These are phyloP conservation scores for Hypoxylon sp. DNA, from an alignment of 2,329 filamentous ascomycete species.

Conservation along the genomic window DNA sequence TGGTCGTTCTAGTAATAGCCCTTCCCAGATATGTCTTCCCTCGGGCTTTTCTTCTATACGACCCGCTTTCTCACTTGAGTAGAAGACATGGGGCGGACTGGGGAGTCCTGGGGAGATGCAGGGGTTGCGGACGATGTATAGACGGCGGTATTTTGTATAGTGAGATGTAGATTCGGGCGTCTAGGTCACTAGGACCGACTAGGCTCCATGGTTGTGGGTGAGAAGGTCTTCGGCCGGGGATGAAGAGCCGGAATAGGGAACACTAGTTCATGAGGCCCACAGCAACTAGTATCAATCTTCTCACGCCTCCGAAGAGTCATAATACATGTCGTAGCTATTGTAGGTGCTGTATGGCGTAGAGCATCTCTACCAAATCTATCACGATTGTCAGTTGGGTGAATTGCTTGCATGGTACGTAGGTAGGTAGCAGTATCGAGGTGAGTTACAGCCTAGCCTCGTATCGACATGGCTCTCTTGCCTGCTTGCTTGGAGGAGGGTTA, in stretches of 20 bases:
- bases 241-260: constrained; percentile 25
- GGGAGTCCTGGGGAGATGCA: constrained; percentile 34
- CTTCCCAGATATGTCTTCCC: constrained; percentile 35
- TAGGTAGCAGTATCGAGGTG: constrained; percentile 16
- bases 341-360: no score
- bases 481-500: constrained; percentile 13
- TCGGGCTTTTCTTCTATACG: constrained; percentile 43
- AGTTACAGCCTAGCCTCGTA: constrained; percentile 25
- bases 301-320: constrained; percentile 5
- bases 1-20: constrained; percentile 38
- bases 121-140: constrained; percentile 37
- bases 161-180: constrained; percentile 30
- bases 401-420: no score
- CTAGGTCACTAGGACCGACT: constrained; percentile 40
- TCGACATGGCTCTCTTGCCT: constrained; percentile 7
- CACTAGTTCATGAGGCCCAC: constrained; percentile 32
- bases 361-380: constrained; percentile 3
- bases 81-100: constrained; percentile 39
- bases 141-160: constrained; percentile 26
- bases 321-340: no score
- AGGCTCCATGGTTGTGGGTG: constrained; percentile 33
- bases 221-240: constrained; percentile 19
- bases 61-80: constrained; percentile 41
- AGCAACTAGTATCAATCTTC: constrained; percentile 23
- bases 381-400: constrained; percentile 9